Conservation (phyloP, 1,284 basidiomycete genomes). For the Marasmius oreades region DNA sequence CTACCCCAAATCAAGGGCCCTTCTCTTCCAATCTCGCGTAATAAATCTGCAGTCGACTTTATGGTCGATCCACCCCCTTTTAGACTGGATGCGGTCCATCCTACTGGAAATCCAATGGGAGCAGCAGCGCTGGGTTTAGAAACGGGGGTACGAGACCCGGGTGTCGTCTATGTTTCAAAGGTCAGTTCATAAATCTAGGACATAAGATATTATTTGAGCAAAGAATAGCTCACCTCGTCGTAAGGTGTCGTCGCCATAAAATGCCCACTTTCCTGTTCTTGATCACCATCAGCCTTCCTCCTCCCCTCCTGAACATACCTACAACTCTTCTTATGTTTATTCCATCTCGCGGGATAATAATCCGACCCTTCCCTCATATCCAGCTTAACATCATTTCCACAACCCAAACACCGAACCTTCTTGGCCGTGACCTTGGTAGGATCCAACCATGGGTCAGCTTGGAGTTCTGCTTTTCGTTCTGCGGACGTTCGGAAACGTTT, state of each 20-base stretch:
- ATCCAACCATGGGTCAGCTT: background rate
- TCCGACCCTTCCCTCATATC: background rate
- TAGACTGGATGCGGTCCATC: background rate
- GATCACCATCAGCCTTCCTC: background rate
- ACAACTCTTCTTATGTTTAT: background rate
- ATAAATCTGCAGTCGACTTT: background rate
- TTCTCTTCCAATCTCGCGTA: background rate
- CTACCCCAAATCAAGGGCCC: background rate
- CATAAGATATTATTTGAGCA: too few relatives aligned
- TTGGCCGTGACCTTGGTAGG: background rate
- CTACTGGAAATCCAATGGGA: background rate
- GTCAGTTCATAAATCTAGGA: too few relatives aligned
- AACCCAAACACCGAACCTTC: slow-evolving; percentile 2
- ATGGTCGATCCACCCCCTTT: background rate
- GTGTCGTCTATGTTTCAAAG: too few relatives aligned
- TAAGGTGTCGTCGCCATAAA: too few relatives aligned
- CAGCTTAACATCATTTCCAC: slow-evolving; percentile 1
- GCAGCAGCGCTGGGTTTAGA: too few relatives aligned
- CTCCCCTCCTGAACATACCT: background rate
- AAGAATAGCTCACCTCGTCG: too few relatives aligned
- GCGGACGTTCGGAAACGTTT: background rate
- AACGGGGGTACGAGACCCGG: too few relatives aligned
- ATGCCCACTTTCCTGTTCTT: too few relatives aligned
- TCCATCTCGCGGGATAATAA: background rate
- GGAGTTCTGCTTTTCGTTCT: background rate